Evolutionary conservation across 106 monocot genomes (phyloP), one percentile per base, ranked within the genome.

Genomic region (Amphibolis antarctica): DNA sequence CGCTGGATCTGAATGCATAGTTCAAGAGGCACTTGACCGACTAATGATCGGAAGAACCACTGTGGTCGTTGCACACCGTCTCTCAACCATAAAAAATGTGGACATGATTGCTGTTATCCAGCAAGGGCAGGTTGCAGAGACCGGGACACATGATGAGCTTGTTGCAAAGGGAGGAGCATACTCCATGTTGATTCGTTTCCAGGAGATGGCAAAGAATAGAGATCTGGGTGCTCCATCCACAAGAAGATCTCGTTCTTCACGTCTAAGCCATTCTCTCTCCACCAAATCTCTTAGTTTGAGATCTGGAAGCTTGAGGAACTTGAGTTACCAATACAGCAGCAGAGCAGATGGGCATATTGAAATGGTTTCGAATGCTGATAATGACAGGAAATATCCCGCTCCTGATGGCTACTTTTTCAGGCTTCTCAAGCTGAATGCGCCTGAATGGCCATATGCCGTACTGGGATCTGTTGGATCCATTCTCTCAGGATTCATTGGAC

Each of bases 261-360:
- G 85, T 45, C 60, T 98, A 61, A 90, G 90, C 69, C 81, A 85
- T 69, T 98, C 96, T n/a, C 84, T 98, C 17, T 98, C 96, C 10
- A 90, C 96, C 0, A 98, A 98, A 63, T 90, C 96, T 61, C 69
- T 98, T 7, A 90, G 90, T 55, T 78, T 98, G 9, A 73, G 84
- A 12, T 85, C 90, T 20, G 96, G 90, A 64, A 98, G 96, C 71
- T 66, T 90, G 54, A 79, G 96, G 28, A 98, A 98, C 56, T 59
- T 90, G 65, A 98, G 90, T 61, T 98, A 98, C 72, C 96, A 98
- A 68, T 98, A 90, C 42, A 98, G 96, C 65, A 90, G 84, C 28
- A 90, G 96, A 46, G 90, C 80, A 52, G 90, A 98, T 76, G 96
- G 96, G 0, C 83, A 84, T 12, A 90, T 98, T 59, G 90, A 98